Conservation (phyloP, 2,329 filamentous ascomycete genomes). For the Scopulariopsis brevicaulis region DNA sequence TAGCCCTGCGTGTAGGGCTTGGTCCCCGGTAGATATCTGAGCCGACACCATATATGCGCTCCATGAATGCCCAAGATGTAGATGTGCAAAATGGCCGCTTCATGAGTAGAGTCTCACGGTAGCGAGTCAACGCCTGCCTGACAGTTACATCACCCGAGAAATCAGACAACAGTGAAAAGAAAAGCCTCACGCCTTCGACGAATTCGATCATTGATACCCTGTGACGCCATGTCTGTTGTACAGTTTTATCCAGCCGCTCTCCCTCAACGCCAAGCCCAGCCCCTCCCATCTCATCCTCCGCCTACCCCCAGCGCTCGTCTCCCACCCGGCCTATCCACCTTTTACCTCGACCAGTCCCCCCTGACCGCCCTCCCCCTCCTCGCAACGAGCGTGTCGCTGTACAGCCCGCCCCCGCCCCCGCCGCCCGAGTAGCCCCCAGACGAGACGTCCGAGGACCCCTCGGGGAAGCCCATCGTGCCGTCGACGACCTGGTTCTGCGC, state of each 20-base stretch:
- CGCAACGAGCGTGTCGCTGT: conserved; percentile 35
- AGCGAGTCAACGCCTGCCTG: no score
- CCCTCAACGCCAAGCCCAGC: background rate
- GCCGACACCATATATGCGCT: no score
- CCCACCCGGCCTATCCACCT: background rate
- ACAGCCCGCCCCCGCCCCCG: conserved; percentile 24
- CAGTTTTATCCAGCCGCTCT: background rate
- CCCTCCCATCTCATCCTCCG: background rate
- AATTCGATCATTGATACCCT: background rate
- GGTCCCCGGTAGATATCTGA: no score
- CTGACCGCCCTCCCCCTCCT: conserved; percentile 9
- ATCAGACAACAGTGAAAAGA: background rate
- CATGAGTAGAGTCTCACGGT: no score
- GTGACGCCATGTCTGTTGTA: background rate
- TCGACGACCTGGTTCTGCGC: conserved; percentile 33
- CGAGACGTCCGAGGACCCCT: conserved; percentile 13
- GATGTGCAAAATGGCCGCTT: no score
- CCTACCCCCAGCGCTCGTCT: background rate
- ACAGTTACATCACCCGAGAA: background rate
- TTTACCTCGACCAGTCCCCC: background rate
- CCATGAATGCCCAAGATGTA: no score
- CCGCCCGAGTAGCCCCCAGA: background rate
- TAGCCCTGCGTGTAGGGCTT: no score
- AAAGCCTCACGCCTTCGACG: background rate
- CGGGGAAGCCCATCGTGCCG: conserved; percentile 41